Evolutionary conservation across 176 grass and related monocot genomes (phyloP), one percentile per base, ranked within the genome.

Genomic region (Oryza meyeriana): DNA sequence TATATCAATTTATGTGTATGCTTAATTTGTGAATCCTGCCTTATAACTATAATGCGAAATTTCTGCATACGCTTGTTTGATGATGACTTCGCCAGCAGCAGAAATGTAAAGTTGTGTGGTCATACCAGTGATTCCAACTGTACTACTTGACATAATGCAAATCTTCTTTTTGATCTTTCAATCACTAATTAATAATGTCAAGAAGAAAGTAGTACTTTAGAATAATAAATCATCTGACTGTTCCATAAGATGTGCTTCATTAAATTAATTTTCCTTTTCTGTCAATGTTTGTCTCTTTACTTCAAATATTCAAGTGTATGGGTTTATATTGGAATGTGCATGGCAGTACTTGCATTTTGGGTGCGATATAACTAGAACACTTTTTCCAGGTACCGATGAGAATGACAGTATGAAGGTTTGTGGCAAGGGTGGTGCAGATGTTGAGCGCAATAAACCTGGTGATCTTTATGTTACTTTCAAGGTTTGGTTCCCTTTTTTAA

Each of bases 401-500:
- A 84, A 80, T 80, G 94, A 94, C 55, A 92, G 76, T 55, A 97
- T 97, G 72, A 89, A 86, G 69, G 84, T 97, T 80, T 87, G 73
- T 81, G 91, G 91, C 63, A 91, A 90, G 78, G 94, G 91, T 78
- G 94, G 94, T 77, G 91, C 85, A 44, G 91, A 97, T 88, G 59
- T 79, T 72, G 94, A 94, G 35, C 85, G 87, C 33, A 88, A 47
- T 91, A 86, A 90, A 64, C 91, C 94, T 86, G 91, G 94, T 39
- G 91, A 97, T 83, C 94, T 97, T 92, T 88, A 86, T 90, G 89
- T 97, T 50, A 93, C 85, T 64, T 90, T 94, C 85, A 97, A 92
- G 94, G 94, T 97, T 64, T 3, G 20, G 30, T 82, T 88, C 33
- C 47, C 72, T 22, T 77, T 55, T 66, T 17, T 44, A 61, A 12